Conservation (phyloP, 2,329 filamentous ascomycete genomes). For the Fusarium verticillioides region DNA sequence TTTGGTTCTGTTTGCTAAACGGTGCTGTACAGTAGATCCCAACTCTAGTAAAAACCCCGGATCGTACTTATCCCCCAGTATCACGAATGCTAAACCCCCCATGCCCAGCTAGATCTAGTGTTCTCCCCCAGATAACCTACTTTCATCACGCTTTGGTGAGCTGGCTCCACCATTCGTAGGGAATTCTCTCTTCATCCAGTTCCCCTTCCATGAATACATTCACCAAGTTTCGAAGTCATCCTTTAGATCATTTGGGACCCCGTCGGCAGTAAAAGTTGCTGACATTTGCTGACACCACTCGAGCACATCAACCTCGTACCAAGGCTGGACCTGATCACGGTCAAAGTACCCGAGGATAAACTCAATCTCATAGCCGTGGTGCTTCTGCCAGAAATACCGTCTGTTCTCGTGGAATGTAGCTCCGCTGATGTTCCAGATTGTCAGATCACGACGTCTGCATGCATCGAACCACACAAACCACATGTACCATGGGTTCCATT, state of each 20-base stretch:
- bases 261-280: neutral
- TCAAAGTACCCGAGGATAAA: neutral
- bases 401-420: fast-evolving
- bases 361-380: neutral
- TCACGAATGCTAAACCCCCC: neutral
- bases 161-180: neutral
- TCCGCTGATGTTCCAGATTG: neutral
- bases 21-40: conserved; percentile 9
- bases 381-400: neutral
- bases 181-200: neutral
- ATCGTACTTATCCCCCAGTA: too few relatives aligned
- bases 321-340: neutral
- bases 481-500: conserved; percentile 3
- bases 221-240: neutral
- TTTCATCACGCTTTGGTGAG: neutral
- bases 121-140: neutral
- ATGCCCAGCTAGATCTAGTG: neutral
- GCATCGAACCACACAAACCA: neutral
- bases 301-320: neutral
- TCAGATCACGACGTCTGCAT: neutral
- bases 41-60: too few relatives aligned
- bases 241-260: neutral
- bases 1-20: neutral
- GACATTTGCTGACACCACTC: neutral
- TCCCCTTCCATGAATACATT: neutral